These are phyloP conservation scores for Colletotrichum scovillei DNA, from an alignment of 2,329 filamentous ascomycete species.

Conservation along the genomic window DNA sequence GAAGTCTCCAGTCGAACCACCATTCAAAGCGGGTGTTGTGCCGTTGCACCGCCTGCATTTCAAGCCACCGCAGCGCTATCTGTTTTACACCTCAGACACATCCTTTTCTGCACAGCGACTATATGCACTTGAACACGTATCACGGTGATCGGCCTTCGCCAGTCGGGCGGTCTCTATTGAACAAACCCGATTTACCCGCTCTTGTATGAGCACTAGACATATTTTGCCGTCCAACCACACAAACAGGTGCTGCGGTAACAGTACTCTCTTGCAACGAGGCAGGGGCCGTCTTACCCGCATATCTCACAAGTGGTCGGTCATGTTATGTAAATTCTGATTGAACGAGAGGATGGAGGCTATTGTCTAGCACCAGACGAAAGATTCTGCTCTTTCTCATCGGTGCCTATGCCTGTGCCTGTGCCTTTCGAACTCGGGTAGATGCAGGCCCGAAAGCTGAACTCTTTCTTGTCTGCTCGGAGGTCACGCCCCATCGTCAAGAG, in stretches of 20 bases:
- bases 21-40: neutral
- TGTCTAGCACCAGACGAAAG: neutral
- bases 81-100: neutral
- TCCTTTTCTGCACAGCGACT: neutral
- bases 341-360: neutral
- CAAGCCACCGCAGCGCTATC: neutral
- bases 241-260: slow-evolving; percentile 7
- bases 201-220: slow-evolving; percentile 3
- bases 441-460: neutral
- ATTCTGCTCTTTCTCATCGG: neutral
- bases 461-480: neutral
- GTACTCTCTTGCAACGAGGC: slow-evolving; percentile 9
- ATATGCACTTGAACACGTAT: neutral
- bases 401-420: too few species aligned
- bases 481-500: neutral
- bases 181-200: neutral
- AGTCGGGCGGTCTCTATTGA: neutral
- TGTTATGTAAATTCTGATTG: neutral
- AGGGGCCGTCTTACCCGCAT: slow-evolving; percentile 26
- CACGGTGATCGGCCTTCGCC: neutral
- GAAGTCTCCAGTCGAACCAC: slow-evolving; percentile 8
- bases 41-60: neutral
- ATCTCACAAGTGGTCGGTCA: neutral
- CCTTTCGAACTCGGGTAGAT: neutral
- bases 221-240: slow-evolving; percentile 19